Evolutionary conservation across 202 grass and related monocot species (phyloP).

Genomic region (Setaria viridis): DNA sequence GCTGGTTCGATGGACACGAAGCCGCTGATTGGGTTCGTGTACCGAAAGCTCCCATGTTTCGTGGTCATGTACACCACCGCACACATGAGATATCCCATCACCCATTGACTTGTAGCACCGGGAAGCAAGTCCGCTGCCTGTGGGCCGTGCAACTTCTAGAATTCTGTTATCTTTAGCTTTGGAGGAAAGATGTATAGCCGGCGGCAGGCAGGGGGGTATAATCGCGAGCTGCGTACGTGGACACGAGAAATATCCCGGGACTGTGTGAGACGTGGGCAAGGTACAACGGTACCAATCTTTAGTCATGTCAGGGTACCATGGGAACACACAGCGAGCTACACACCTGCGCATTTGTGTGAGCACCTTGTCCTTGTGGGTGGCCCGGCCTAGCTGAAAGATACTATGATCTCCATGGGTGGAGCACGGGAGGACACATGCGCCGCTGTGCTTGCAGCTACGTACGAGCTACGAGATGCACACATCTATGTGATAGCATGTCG

Average conservation of each 20-base stretch:
- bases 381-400: background rate
- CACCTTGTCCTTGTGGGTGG: background rate
- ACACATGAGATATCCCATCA: slow-evolving; percentile 44
- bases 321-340: too few relatives aligned
- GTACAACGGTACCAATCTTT: background rate
- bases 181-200: background rate
- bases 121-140: background rate
- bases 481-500: background rate
- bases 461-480: background rate
- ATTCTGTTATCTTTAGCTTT: background rate
- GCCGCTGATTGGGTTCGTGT: slow-evolving; percentile 40
- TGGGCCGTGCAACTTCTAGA: background rate
- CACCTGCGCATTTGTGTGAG: too few relatives aligned
- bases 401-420: background rate
- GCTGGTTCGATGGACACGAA: slow-evolving; percentile 50
- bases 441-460: background rate
- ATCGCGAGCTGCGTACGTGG: background rate
- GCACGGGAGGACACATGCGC: background rate
- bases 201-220: background rate
- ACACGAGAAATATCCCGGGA: slow-evolving; percentile 5
- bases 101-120: slow-evolving; percentile 29
- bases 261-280: background rate
- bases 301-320: background rate
- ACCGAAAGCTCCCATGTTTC: slow-evolving; percentile 32
- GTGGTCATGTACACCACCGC: slow-evolving; percentile 52